Percentiles rank a stretch among this genome's conserved stretches.
Evolutionary conservation across 768 basidiomycete species (phyloP).

Genomic region (Mycena floridula): DNA sequence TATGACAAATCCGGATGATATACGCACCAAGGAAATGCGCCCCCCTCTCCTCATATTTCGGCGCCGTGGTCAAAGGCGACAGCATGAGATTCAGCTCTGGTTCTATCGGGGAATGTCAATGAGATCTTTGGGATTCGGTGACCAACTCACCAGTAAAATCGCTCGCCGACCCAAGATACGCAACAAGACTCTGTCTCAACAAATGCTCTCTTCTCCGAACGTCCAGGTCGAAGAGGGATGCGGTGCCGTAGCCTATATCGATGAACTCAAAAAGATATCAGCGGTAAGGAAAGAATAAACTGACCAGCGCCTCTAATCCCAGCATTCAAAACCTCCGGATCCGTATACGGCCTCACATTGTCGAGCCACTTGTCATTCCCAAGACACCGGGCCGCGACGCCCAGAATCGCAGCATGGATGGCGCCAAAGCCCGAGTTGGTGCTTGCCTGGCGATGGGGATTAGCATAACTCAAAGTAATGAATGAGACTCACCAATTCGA

Average conservation of each 20-base stretch:
- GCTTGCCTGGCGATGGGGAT: constrained; percentile 31
- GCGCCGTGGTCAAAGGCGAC: constrained; percentile 56
- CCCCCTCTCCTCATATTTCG: constrained; percentile 51
- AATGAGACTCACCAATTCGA: constrained; percentile 61
- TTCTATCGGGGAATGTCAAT: neutral
- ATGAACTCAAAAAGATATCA: neutral
- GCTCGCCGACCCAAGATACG: constrained; percentile 66
- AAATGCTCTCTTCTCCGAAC: constrained; percentile 51
- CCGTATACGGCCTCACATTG: constrained; percentile 55
- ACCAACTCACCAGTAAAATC: constrained; percentile 58
- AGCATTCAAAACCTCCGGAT: constrained; percentile 55
- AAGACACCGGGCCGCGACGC: constrained; percentile 68
- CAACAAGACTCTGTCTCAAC: constrained; percentile 54
- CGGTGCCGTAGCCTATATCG: constrained; percentile 39
- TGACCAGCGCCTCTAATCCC: constrained; percentile 50
- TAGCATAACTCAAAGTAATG: constrained; percentile 2
- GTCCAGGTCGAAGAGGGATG: constrained; percentile 53
- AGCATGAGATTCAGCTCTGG: constrained; percentile 53
- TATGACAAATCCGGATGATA: neutral
- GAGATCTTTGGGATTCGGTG: too few species aligned
- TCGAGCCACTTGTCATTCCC: constrained; percentile 53
- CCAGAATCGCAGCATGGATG: constrained; percentile 74
- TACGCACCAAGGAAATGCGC: constrained; percentile 54
- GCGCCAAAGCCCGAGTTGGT: constrained; percentile 78
- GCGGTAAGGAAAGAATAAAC: constrained; percentile 6